Evolutionary conservation across 257 asterid genomes (phyloP), one percentile per base, ranked within the genome.

Genomic region (Plantago elongata): DNA sequence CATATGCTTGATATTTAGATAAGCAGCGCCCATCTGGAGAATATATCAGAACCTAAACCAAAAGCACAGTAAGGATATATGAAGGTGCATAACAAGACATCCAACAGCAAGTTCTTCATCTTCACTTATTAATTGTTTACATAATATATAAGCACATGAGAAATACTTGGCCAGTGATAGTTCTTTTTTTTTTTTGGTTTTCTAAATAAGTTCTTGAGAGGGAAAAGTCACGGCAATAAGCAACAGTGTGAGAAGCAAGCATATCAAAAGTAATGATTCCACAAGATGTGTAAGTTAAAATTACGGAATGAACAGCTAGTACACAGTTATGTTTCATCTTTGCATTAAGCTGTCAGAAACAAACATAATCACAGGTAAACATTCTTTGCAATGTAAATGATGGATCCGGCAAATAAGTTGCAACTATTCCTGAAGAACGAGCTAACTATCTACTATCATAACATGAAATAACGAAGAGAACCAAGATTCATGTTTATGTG

Each of bases 21-120:
- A 93, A 85, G 71, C 99, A 93, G 37, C 99, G 84, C 17, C 99
- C 99, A 66, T 93, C 99, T 45, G 95, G 96, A 63, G 97, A 93
- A 78, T 92, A 92, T 69, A 89, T 75, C 59, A 93, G 83, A 73
- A 93, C 86, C 99, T 93, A 79, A 60, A 63, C 27, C 66, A 65
- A 52, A 70, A 69, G 14, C 61, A 61, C 69, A 58, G 49, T 74
- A 70, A 44, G 62, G 65, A 40, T 49, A 43, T 45, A 43, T 40
- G 45, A 66, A 14, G 58, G 63, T 37, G 8, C 49, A 14, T 58
- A 44, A 50, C 51, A 54, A 38, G 43, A 58, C 52, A 61, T 44
- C 45, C 13, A 71, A 60, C 45, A 58, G 51, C 40, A 5, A 7
- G 40, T 34, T 34, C 40, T 34, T 34, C 3, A 34, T 34, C 57